Evolutionary conservation across 192 early-diverging fungal genomes (phyloP), one percentile per base, ranked within the genome.

Genomic region (Paraglomus occultum): DNA sequence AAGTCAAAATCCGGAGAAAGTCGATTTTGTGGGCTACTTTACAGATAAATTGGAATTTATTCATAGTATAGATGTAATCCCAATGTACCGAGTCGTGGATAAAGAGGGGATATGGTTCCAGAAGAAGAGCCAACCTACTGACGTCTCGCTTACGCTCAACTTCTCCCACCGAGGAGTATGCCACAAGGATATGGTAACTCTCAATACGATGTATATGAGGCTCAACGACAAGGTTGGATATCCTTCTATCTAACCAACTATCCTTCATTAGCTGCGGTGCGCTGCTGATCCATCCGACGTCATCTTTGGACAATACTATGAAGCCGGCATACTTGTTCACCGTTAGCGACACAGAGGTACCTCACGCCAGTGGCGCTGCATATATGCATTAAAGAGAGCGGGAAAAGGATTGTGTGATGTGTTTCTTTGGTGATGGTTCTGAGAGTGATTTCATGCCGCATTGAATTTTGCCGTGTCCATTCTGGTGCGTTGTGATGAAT

Each of bases 231-330:
- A 79, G 97, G 97, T 10, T 88, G 97, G 59, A 96, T 99, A 63
- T 92, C 91, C 61, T 99, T 99, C 64, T 99, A 99, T 81, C 96
- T 99, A 95, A 99, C 97, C 17, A 91, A 89, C 78, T 95, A 94
- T n/a, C n/a, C 20, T 89, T 91, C 31, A 88, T 99, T 60, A 95
- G 94, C 55, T 89, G 84, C 62, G 95, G 95, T 6, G 95, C 92
- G 22, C 95, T 18, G 76, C 97, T 15, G 80, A 87, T 6, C 73
- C 82, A 38, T 89, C 91, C 49, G 97, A 99, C 73, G 87, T 92
- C 11, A 84, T 99, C n/a, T 95, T 91, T 80, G 97, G 97, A n/a
- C 91, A 85, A 85, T 99, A 99, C 77, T 91, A 94, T 92, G 12
- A 92, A 92, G 6, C 75, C 97, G 53, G 74, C 97, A 75, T 94